Base-by-base conservation (phyloP, 164 flowering plant species). In the Buxus sempervirens region DNA sequence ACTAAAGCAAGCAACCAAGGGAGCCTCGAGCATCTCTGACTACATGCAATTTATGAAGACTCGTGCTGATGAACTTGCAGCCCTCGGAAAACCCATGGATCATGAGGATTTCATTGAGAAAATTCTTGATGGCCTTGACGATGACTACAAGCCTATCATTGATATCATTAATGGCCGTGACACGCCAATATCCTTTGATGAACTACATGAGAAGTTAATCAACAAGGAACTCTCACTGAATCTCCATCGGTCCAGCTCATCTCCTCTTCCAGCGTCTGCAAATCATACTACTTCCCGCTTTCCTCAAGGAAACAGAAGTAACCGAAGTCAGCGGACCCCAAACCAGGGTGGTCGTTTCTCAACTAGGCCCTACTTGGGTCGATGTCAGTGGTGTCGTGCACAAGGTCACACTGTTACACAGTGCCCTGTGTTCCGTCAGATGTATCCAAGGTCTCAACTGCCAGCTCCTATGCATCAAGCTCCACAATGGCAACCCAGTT, bases 151-250 rank as follows among this genome's bases (percentile, higher is more conserved):
- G 38, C 38, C 58, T 22, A 18, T 73, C 16, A 22, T 61, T 54
- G 62, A 67, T 25, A 57, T 9, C 3, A 54, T 72, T 20, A 28
- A 66, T 32, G 65, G 27, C 24, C 51, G 70, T 20, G 75, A 72
- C 13, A 36, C 60, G 38, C 20, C 45, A 21, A 72, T 72, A 23
- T 58, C 65, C 7, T 72, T 72, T 60, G 60, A 63, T 28, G 60
- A 72, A 23, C 41, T 72, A 26, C 74, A 71, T 58, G 74, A 72
- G 25, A 60, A 72, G n/a, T 23, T 72, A 1, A 45, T 72, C 27
- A 60, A 66, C n/a, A 55, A 53, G 22, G 67, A 72, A 23, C 60
- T 22, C 60, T 57, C 60, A 13, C 60, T 32, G 38, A 3, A 32
- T 32, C 38, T 32, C 38, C 38, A 32, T 32, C 38, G 7, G 5